phyloP scores from a whole-genome alignment of 495 filamentous ascomycete genomes.

The Penicillium manginii region DNA sequence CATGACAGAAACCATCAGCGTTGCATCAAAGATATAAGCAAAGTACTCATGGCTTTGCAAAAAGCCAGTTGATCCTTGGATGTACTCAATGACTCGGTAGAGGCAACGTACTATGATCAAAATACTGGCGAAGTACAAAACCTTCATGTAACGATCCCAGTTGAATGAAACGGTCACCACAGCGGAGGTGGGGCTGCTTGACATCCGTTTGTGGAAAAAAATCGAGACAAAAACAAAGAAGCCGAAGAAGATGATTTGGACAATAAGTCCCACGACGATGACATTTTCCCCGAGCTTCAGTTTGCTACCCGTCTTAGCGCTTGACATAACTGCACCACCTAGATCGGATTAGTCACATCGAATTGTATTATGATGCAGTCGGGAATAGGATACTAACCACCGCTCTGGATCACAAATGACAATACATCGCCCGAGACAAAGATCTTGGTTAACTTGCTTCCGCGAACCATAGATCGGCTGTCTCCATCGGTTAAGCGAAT shows the following conservation, averaged over 20 bases:
- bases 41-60: constrained; percentile 58
- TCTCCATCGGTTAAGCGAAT: constrained; percentile 50
- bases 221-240: constrained; percentile 40
- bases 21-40: constrained; percentile 64
- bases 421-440: constrained; percentile 36
- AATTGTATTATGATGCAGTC: background rate
- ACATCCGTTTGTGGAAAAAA: constrained; percentile 42
- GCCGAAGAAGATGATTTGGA: constrained; percentile 49
- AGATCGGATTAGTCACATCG: background rate
- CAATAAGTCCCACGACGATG: constrained; percentile 42
- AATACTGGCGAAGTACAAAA: constrained; percentile 53
- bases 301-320: constrained; percentile 10
- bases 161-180: constrained; percentile 4
- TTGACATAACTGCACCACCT: constrained; percentile 31
- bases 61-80: constrained; percentile 55
- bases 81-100: constrained; percentile 67
- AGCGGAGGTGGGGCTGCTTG: constrained; percentile 25
- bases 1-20: constrained; percentile 59
- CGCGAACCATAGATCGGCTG: constrained; percentile 17
- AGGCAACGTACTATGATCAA: constrained; percentile 64
- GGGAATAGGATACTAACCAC: constrained; percentile 9
- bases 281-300: constrained; percentile 41
- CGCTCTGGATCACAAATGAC: constrained; percentile 29
- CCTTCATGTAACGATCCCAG: constrained; percentile 52
- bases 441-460: constrained; percentile 29